Evolutionary conservation across 2,329 filamentous ascomycete species (phyloP).

Genomic region (Blumeria hordei): DNA sequence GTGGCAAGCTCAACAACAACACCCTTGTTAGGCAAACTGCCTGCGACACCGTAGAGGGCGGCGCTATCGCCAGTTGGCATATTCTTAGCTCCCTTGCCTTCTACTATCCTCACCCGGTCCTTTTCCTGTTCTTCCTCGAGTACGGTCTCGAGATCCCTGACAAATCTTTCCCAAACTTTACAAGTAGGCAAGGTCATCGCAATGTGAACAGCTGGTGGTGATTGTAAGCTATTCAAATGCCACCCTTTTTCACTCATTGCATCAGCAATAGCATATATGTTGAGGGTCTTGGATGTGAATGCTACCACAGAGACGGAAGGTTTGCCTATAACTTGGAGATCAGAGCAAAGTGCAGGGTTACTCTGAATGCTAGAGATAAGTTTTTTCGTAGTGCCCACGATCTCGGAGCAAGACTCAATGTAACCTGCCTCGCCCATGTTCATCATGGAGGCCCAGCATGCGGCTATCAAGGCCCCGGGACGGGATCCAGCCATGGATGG

Average conservation of each 20-base stretch:
- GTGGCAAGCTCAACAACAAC: slow-evolving; percentile 75
- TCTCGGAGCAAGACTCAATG: slow-evolving; percentile 61
- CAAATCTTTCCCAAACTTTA: slow-evolving; percentile 55
- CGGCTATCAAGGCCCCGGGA: slow-evolving; percentile 81
- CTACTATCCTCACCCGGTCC: slow-evolving; percentile 45
- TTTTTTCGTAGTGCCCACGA: slow-evolving; percentile 68
- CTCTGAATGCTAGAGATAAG: slow-evolving; percentile 51
- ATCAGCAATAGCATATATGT: slow-evolving; percentile 89
- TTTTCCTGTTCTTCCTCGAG: slow-evolving; percentile 57
- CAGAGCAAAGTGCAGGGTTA: slow-evolving; percentile 40
- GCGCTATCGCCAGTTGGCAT: slow-evolving; percentile 56
- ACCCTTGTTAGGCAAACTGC: slow-evolving; percentile 84
- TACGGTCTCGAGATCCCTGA: slow-evolving; percentile 44
- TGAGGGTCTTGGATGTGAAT: slow-evolving; percentile 59
- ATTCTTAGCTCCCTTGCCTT: slow-evolving; percentile 40
- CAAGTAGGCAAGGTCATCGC: slow-evolving; percentile 77
- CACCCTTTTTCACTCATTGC: slow-evolving; percentile 65
- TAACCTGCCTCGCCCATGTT: slow-evolving; percentile 71
- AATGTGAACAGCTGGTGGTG: slow-evolving; percentile 76
- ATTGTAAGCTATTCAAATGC: slow-evolving; percentile 89
- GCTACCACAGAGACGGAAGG: slow-evolving; percentile 80
- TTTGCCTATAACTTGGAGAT: slow-evolving; percentile 59
- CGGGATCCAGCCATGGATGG: slow-evolving; percentile 79
- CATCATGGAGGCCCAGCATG: slow-evolving; percentile 88
- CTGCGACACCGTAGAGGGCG: slow-evolving; percentile 83